These are phyloP conservation scores for Saccharum spontaneum DNA, from an alignment of 176 grass and related monocot species.

Conservation along the genomic window DNA sequence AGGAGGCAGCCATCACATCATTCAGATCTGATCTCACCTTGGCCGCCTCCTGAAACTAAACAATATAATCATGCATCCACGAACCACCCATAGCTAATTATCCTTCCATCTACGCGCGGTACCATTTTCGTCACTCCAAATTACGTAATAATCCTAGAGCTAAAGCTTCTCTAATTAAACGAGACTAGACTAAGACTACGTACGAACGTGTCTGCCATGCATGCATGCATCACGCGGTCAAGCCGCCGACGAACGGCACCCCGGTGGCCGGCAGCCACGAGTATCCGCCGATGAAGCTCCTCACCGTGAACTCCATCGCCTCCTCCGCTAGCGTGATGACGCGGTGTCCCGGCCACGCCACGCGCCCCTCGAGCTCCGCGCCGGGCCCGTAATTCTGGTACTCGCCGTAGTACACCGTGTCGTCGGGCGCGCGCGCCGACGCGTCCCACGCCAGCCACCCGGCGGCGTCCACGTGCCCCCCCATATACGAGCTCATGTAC, in stretches of 20 bases:
- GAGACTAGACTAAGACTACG: too few species aligned
- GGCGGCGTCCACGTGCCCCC: constrained; percentile 50
- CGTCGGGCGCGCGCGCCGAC: constrained; percentile 35
- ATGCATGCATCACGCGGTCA: neutral
- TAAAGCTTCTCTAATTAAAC: too few species aligned
- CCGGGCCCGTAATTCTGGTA: constrained; percentile 64
- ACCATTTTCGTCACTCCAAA: too few species aligned
- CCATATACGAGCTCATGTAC: constrained; percentile 62
- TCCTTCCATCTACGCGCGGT: too few species aligned
- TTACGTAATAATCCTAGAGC: too few species aligned
- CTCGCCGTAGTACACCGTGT: constrained; percentile 75
- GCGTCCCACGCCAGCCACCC: constrained; percentile 72
- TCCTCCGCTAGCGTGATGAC: constrained; percentile 53
- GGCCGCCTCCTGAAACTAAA: too few species aligned
- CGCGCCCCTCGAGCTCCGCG: constrained; percentile 35
- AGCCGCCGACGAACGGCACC: constrained; percentile 54
- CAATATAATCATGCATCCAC: too few species aligned
- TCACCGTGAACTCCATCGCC: constrained; percentile 67
- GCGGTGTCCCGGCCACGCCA: constrained; percentile 49
- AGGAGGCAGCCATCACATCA: too few species aligned
- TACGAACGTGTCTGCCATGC: too few species aligned
- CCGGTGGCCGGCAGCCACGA: constrained; percentile 62
- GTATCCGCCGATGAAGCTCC: constrained; percentile 47
- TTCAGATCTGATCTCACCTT: too few species aligned
- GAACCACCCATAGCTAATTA: too few species aligned